Evolutionary conservation across 2,329 filamentous ascomycete genomes (phyloP).

Genomic region (Ophiostoma ulmi): DNA sequence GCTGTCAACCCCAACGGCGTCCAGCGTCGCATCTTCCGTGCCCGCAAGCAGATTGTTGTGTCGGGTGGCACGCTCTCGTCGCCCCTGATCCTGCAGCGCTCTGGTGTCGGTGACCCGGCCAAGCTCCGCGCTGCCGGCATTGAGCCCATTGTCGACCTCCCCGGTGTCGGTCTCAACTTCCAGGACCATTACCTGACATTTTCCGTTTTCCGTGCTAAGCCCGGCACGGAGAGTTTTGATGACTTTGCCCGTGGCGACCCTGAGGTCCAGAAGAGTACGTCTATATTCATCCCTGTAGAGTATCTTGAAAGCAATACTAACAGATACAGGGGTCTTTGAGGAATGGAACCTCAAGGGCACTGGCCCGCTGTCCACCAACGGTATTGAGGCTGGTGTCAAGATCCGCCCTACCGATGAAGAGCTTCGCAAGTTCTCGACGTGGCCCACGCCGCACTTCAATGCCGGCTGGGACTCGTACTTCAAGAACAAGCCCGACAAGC

Average conservation of each 20-base stretch:
- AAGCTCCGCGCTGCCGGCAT: slow-evolving; percentile 65
- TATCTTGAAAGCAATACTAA: neutral
- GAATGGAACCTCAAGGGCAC: slow-evolving; percentile 78
- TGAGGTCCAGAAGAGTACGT: slow-evolving; percentile 59
- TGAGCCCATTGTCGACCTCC: slow-evolving; percentile 64
- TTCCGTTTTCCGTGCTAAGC: slow-evolving; percentile 65
- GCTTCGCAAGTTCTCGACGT: slow-evolving; percentile 61
- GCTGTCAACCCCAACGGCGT: slow-evolving; percentile 41
- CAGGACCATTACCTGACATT: slow-evolving; percentile 73
- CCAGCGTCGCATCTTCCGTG: slow-evolving; percentile 53
- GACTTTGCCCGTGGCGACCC: slow-evolving; percentile 72
- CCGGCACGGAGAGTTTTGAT: slow-evolving; percentile 71
- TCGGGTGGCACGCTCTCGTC: slow-evolving; percentile 69
- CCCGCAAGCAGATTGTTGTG: slow-evolving; percentile 69
- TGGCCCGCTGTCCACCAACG: slow-evolving; percentile 70
- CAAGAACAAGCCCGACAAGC: slow-evolving; percentile 78
- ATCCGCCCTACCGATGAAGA: slow-evolving; percentile 66
- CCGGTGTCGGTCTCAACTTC: slow-evolving; percentile 70
- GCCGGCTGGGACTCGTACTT: slow-evolving; percentile 77
- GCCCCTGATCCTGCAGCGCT: slow-evolving; percentile 69
- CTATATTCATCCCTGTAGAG: neutral
- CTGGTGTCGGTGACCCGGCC: slow-evolving; percentile 66
- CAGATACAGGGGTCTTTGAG: slow-evolving; percentile 54
- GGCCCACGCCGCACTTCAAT: slow-evolving; percentile 70
- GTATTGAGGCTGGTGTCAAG: slow-evolving; percentile 76